Evolutionary conservation across 2,329 filamentous ascomycete species (phyloP).

Genomic region (Aspergillus novofumigatus): DNA sequence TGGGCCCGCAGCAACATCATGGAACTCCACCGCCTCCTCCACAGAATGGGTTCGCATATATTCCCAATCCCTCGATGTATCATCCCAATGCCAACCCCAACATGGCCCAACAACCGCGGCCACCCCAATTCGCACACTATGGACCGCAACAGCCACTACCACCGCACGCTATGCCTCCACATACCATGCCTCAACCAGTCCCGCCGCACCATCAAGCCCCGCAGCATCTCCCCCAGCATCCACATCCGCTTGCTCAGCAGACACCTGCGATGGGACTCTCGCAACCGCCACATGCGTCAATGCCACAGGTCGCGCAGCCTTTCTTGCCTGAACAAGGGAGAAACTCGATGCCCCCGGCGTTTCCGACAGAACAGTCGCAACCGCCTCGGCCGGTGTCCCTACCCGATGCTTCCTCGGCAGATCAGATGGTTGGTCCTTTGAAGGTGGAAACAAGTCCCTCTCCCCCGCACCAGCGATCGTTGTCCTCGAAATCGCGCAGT

Average conservation of each 20-base stretch:
- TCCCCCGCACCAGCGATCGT: slow-evolving; percentile 58
- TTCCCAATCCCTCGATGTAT: slow-evolving; percentile 82
- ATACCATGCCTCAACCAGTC: slow-evolving; percentile 39
- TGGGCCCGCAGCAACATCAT: slow-evolving; percentile 62
- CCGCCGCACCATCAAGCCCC: slow-evolving; percentile 33
- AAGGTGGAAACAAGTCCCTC: slow-evolving; percentile 43
- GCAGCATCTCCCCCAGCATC: slow-evolving; percentile 37
- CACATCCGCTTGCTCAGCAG: slow-evolving; percentile 26
- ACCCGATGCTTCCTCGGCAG: slow-evolving; percentile 52
- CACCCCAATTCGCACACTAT: slow-evolving; percentile 40
- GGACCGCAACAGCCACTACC: slow-evolving; percentile 24
- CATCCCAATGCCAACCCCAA: slow-evolving; percentile 56
- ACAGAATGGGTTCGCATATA: slow-evolving; percentile 73
- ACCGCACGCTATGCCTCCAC: slow-evolving; percentile 19
- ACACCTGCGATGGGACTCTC: slow-evolving; percentile 27
- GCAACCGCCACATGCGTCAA: slow-evolving; percentile 36
- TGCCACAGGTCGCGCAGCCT: slow-evolving; percentile 58
- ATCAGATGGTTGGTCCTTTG: slow-evolving; percentile 43
- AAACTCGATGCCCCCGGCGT: slow-evolving; percentile 68
- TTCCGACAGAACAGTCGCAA: slow-evolving; percentile 56
- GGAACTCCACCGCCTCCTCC: slow-evolving; percentile 54
- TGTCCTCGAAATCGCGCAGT: slow-evolving; percentile 70
- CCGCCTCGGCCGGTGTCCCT: slow-evolving; percentile 59
- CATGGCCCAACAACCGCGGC: slow-evolving; percentile 45
- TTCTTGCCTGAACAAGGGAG: slow-evolving; percentile 75